These are phyloP conservation scores for Trichoderma sp. DNA, from an alignment of 2,329 filamentous ascomycete genomes.

Conservation along the genomic window DNA sequence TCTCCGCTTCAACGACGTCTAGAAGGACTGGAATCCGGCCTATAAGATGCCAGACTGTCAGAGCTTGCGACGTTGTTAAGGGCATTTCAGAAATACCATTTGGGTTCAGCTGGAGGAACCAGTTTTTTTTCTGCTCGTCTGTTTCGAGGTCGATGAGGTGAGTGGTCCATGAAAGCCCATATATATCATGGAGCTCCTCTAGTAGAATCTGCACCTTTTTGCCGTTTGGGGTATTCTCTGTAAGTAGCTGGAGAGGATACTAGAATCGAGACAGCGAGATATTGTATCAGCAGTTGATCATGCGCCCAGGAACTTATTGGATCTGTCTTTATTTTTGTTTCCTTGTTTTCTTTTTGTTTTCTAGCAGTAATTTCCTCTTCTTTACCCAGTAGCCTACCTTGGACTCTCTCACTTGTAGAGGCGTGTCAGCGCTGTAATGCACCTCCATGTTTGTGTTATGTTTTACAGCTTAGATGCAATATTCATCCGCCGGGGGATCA, in stretches of 20 bases:
- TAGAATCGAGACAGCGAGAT: not conserved
- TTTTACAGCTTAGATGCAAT: not conserved
- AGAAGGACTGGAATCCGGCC: conserved; percentile 1
- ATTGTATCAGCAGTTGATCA: not conserved
- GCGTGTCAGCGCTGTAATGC: not conserved
- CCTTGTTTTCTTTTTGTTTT: not conserved
- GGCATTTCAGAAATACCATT: not conserved
- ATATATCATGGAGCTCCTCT: not conserved
- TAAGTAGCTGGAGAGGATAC: conserved; percentile 1
- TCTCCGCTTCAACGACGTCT: not conserved
- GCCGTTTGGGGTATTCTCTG: not conserved
- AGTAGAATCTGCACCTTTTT: conserved; percentile 8
- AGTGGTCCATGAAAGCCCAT: not conserved
- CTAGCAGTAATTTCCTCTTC: too few relatives aligned
- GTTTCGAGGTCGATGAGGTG: not conserved
- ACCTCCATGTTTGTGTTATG: not conserved
- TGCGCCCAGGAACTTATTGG: not conserved
- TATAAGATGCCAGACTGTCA: not conserved
- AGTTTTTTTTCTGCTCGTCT: not conserved
- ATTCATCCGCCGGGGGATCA: too few relatives aligned
- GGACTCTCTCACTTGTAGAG: not conserved
- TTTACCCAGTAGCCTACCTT: not conserved
- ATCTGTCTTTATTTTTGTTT: not conserved
- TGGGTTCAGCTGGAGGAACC: conserved; percentile 9
- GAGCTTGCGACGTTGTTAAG: not conserved